A percentile compares a stretch with the other conserved stretches of the same genome.
Conservation (phyloP, 768 basidiomycete species). For the Tulasnella sp. region DNA sequence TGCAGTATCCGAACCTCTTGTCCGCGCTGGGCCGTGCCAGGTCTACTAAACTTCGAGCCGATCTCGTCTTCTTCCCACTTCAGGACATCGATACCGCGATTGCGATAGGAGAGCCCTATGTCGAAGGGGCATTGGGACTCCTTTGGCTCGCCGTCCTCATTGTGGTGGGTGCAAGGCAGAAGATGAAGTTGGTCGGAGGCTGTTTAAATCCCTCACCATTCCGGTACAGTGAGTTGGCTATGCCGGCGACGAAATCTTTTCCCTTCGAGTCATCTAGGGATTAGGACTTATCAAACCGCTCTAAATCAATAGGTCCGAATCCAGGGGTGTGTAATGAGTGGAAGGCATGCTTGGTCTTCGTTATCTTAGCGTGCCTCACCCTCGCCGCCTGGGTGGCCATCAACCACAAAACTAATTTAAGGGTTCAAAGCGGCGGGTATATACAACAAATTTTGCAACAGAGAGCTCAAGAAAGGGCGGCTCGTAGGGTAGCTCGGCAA, state of each 20-base stretch:
- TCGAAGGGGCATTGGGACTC: background rate
- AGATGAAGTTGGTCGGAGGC: background rate
- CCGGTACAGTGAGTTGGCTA: background rate
- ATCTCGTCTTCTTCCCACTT: background rate
- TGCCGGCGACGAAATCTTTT: too few relatives aligned
- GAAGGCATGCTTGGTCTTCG: constrained; percentile 1
- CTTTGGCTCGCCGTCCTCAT: background rate
- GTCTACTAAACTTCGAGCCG: background rate
- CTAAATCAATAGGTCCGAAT: background rate
- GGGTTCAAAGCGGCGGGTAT: background rate
- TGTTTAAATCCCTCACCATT: background rate
- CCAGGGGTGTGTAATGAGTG: background rate
- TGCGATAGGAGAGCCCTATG: background rate
- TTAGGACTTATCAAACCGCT: background rate
- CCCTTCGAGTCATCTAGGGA: too few relatives aligned
- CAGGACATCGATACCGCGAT: background rate
- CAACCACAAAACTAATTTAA: background rate
- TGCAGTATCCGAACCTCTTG: background rate
- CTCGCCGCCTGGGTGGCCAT: background rate
- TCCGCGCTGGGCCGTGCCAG: background rate
- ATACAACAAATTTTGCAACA: background rate
- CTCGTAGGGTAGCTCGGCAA: background rate
- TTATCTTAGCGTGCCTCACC: background rate
- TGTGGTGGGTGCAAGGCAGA: background rate
- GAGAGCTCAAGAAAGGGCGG: background rate